Conservation (phyloP, 257 asterid species). For the Gynochthodes officinalis region DNA sequence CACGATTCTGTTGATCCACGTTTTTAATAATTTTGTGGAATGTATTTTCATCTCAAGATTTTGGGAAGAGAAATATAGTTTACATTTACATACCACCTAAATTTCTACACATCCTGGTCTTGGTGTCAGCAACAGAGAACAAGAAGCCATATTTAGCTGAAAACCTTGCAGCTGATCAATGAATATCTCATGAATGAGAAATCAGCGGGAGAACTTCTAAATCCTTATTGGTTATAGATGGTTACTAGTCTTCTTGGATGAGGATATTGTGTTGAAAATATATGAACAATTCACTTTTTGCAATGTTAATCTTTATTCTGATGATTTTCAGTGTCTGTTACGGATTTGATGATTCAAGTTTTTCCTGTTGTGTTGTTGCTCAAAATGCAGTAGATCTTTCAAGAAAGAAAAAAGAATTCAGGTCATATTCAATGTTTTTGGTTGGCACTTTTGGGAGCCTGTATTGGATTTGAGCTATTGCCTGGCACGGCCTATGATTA, state of each 20-base stretch:
- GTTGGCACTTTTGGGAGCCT: background rate
- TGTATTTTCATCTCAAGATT: background rate
- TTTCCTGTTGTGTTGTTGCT: background rate
- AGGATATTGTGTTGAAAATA: background rate
- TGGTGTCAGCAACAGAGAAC: background rate
- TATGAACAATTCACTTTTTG: background rate
- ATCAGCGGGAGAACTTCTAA: background rate
- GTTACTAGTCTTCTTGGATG: background rate
- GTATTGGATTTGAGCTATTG: background rate
- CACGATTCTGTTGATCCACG: background rate
- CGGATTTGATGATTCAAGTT: background rate
- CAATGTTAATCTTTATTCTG: background rate
- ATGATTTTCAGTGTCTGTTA: too few species aligned
- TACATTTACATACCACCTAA: too few species aligned
- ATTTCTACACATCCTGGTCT: too few species aligned
- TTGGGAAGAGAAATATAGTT: background rate
- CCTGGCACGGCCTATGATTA: background rate
- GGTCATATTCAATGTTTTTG: background rate
- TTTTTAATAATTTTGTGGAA: background rate
- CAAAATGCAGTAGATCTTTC: background rate
- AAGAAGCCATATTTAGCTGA: background rate
- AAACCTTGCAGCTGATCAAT: slow-evolving; percentile 4
- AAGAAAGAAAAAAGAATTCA: background rate
- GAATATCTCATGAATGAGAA: background rate
- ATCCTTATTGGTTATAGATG: background rate